Evolutionary conservation across 352 stramenopile genomes (phyloP), one percentile per base, ranked within the genome.

Genomic region (Phytophthora nicotianae): DNA sequence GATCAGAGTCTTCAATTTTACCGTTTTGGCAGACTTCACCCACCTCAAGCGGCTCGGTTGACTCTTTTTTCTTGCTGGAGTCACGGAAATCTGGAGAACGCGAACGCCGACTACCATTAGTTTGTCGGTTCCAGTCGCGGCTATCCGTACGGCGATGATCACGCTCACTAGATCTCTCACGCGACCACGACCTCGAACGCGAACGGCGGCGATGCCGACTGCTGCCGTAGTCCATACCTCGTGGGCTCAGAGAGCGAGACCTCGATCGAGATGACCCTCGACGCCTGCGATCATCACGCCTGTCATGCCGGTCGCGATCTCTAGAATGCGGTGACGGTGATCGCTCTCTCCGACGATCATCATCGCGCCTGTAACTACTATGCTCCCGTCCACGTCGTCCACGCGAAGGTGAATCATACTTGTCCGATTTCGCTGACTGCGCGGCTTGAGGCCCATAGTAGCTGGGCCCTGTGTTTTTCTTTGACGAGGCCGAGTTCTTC

Each of bases 401-500:
- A 49, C 47, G 62, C 13, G 57, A 65, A 20, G 35, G 33, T n/a
- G 46, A 55, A 5, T 75, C 67, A 55, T 58, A 60, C 14, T 62
- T 74, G 23, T 51, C 32, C 46, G 55, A 50, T 37, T 35, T 54
- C 20, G 29, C 48, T 24, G 52, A 21, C n/a, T 72, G 43, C 1
- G 50, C 58, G 4, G 35, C 42, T 26, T 69, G 50, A 35, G 73
- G 75, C 7, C 75, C 72, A 58, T 84, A 80, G 41, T 77, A 74
- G 23, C 61, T 82, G 7, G 55, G 42, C 19, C 51, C 56, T 16
- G 65, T 56, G 19, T 51, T 64, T 43, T 72, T 74, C 20, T 38
- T 55, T 11, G 41, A 35, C 19, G 63, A 43, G 5, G 37, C 53
- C 5, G 9, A 42, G 26, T 47, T 57, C 35, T 74, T 77, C 8